Evolutionary conservation across 2,329 filamentous ascomycete genomes (phyloP), one percentile per base, ranked within the genome.

Genomic region (Hypomyces perniciosus): DNA sequence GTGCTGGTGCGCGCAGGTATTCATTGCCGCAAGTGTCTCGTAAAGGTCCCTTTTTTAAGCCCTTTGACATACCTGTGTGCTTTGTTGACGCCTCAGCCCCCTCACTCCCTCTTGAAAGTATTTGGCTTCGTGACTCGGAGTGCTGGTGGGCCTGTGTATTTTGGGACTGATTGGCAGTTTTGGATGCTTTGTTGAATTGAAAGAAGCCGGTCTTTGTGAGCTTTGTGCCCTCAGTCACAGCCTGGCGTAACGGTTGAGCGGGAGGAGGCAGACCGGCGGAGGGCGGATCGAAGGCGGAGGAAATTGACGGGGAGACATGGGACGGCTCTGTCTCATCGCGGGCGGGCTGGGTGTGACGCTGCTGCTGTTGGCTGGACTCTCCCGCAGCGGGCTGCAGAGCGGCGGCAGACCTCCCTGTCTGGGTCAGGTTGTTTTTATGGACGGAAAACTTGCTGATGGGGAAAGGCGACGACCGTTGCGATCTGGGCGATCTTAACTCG

Each of bases 161-260:
- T 44, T 59, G 61, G 44, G 58, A 56, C 42, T 65, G 63, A 48
- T 70, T 73, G 43, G 68, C 66, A 46, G 71, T 65, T 56, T 71
- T 75, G 57, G 70, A 65, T 26, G 62, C 63, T 58, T 78, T 79
- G 55, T 68, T 71, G 62, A 78, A 78, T 61, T 75, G 72, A 59
- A 77, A 77, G 64, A 78, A 77, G 57, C 72, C 71, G 59, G 72
- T 71, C 60, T 74, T 77, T 52, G 72, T 68, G n/a, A 68, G 57
- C 57, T 72, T 75, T 47, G 66, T 69, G 57, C 65, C 69, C 59
- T 70, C 72, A 56, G 65, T 61, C 51, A 65, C 61, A 26, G 57
- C 50, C 27, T 52, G 55, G 50, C 64, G 63, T 44, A 51, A 50
- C 48, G 43, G 49, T 54, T 52, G 58, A 56, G 55, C 57, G 47